These are phyloP conservation scores for Parsonsia alboflavescens DNA, from an alignment of 257 asterid species.

Conservation along the genomic window DNA sequence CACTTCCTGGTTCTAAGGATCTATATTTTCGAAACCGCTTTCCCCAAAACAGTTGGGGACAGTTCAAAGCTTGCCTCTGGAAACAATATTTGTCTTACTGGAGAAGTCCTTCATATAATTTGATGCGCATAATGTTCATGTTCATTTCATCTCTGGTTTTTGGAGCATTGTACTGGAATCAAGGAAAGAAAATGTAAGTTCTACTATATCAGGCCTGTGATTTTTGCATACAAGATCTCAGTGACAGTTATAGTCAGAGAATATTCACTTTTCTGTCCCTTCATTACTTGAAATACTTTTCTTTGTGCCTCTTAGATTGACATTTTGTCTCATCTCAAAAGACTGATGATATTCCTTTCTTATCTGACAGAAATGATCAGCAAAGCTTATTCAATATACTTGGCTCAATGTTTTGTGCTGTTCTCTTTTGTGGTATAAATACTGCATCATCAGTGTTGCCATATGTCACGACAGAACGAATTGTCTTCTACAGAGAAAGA, in stretches of 20 bases:
- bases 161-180: slow-evolving; percentile 2
- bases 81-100: slow-evolving; percentile 14
- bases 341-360: background rate
- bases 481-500: slow-evolving; percentile 11
- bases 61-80: slow-evolving; percentile 14
- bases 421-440: slow-evolving; percentile 13
- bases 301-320: background rate
- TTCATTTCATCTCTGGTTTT: slow-evolving; percentile 5
- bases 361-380: background rate
- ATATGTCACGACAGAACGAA: slow-evolving; percentile 10
- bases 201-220: background rate
- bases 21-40: background rate
- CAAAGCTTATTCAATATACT: slow-evolving; percentile 9
- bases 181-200: slow-evolving; percentile 9
- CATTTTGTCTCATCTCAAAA: background rate
- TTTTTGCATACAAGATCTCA: background rate
- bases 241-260: background rate
- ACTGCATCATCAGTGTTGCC: slow-evolving; percentile 10
- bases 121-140: slow-evolving; percentile 8
- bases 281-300: background rate
- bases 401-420: slow-evolving; percentile 7
- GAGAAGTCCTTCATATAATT: slow-evolving; percentile 16
- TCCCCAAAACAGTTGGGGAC: slow-evolving; percentile 13
- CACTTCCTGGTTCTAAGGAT: slow-evolving; percentile 8
- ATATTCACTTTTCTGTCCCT: background rate